A percentile compares a stretch with the other conserved stretches of the same genome.
phyloP scores from a whole-genome alignment of 2,329 filamentous ascomycete genomes.

The Colletotrichum karsti region DNA sequence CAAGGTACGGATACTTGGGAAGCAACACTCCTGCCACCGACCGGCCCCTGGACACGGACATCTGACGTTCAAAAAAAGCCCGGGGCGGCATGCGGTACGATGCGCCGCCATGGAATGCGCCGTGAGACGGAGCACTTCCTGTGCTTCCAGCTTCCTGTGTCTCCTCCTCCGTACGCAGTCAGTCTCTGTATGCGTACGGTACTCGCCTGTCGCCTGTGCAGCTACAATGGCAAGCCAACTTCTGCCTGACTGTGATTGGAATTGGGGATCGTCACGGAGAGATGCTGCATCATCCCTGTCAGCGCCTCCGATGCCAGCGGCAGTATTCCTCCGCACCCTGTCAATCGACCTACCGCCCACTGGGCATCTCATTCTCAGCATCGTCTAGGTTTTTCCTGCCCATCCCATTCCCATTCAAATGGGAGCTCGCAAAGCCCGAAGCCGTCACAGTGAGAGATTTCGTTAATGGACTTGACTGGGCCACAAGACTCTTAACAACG shows the following conservation, averaged over 20 bases:
- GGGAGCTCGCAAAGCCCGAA: neutral
- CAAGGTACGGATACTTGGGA: neutral
- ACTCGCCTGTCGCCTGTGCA: neutral
- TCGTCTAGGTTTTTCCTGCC: neutral
- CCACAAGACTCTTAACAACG: neutral
- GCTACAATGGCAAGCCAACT: too few species aligned
- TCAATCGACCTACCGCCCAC: neutral
- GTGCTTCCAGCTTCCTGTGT: neutral
- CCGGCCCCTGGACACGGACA: constrained; percentile 9
- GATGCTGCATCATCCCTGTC: constrained; percentile 5
- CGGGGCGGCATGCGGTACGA: neutral
- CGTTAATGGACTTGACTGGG: too few species aligned
- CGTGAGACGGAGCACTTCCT: neutral
- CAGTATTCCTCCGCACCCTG: neutral
- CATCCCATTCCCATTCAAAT: neutral
- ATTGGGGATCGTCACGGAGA: neutral
- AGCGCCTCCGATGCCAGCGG: neutral
- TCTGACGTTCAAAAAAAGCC: constrained; percentile 12
- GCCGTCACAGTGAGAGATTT: too few species aligned
- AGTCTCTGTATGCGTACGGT: neutral
- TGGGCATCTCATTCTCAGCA: neutral
- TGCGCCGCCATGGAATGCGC: neutral
- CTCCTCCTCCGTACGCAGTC: neutral
- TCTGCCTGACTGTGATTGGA: too few species aligned
- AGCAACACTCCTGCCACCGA: neutral